A percentile compares a stretch with the other conserved stretches of the same genome.
phyloP scores from a whole-genome alignment of 2,329 filamentous ascomycete genomes.

The Diaporthe australafricana region DNA sequence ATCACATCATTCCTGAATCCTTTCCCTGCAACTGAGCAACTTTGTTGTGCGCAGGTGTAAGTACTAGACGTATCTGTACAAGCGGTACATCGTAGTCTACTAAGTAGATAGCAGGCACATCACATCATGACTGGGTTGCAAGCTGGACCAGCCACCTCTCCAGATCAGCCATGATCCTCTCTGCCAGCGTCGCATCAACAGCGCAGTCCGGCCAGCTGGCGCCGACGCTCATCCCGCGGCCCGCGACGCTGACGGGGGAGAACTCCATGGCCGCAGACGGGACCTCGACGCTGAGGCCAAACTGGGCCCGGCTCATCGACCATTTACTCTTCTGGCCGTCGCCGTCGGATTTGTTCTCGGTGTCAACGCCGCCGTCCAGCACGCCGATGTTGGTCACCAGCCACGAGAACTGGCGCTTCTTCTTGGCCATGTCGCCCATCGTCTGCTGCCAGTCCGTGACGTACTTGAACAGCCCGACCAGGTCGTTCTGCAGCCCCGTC shows the following conservation, averaged over 20 bases:
- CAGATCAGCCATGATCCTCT: slow-evolving; percentile 34
- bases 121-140: slow-evolving; percentile 22
- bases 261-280: slow-evolving; percentile 45
- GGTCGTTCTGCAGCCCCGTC: slow-evolving; percentile 46
- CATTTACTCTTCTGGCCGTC: slow-evolving; percentile 39
- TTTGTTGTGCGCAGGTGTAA: too few relatives aligned
- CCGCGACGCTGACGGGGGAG: slow-evolving; percentile 43
- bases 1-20: too few relatives aligned
- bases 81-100: too few relatives aligned
- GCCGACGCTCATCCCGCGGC: slow-evolving; percentile 33
- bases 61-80: too few relatives aligned
- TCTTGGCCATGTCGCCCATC: slow-evolving; percentile 43
- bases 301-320: slow-evolving; percentile 45
- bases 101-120: too few relatives aligned
- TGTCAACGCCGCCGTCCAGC: slow-evolving; percentile 41
- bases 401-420: slow-evolving; percentile 47
- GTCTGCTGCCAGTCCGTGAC: slow-evolving; percentile 50
- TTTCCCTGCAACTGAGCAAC: too few relatives aligned
- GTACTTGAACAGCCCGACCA: slow-evolving; percentile 47
- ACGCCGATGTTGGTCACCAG: slow-evolving; percentile 52
- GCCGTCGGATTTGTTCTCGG: not conserved
- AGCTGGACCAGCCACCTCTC: slow-evolving; percentile 34
- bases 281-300: slow-evolving; percentile 46
- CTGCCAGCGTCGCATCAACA: slow-evolving; percentile 19
- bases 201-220: slow-evolving; percentile 35